phyloP scores from a whole-genome alignment of 140 eudicot genomes.

The Ambrosia hybrid region DNA sequence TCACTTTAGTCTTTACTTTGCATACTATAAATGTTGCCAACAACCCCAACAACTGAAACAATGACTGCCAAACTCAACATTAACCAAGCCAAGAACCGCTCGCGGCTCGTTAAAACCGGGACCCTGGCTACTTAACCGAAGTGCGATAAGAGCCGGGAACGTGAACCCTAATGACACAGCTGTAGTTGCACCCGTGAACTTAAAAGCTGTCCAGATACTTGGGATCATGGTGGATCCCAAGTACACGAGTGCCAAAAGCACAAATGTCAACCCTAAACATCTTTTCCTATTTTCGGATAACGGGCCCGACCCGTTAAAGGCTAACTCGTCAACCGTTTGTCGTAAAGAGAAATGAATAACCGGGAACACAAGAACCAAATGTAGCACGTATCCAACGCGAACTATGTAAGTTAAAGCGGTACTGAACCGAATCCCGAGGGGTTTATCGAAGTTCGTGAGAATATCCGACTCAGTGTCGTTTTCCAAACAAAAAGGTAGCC shows the following conservation, averaged over 20 bases:
- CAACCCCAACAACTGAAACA: constrained; percentile 74
- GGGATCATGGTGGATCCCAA: constrained; percentile 90
- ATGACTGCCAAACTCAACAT: constrained; percentile 77
- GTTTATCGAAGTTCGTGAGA: constrained; percentile 79
- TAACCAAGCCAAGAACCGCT: constrained; percentile 69
- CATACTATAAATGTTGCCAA: constrained; percentile 77
- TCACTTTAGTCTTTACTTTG: constrained; percentile 48
- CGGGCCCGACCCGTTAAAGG: constrained; percentile 65
- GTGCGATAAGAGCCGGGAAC: constrained; percentile 82
- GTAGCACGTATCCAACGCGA: constrained; percentile 83
- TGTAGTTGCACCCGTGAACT: constrained; percentile 96
- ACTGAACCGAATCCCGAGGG: constrained; percentile 82
- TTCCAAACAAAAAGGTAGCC: constrained; percentile 91
- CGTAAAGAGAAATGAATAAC: constrained; percentile 89
- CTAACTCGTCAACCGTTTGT: constrained; percentile 75
- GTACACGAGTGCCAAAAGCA: constrained; percentile 63
- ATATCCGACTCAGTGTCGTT: constrained; percentile 85
- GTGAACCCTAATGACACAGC: constrained; percentile 94
- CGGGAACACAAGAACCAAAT: constrained; percentile 85
- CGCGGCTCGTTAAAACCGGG: constrained; percentile 52
- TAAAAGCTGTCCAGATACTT: constrained; percentile 95
- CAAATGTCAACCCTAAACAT: constrained; percentile 55
- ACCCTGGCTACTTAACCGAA: constrained; percentile 71
- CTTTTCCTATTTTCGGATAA: constrained; percentile 78
- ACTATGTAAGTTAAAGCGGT: constrained; percentile 74